Evolutionary conservation across 441 rosid genomes (phyloP).

Genomic region (Adansonia madagascariensis): DNA sequence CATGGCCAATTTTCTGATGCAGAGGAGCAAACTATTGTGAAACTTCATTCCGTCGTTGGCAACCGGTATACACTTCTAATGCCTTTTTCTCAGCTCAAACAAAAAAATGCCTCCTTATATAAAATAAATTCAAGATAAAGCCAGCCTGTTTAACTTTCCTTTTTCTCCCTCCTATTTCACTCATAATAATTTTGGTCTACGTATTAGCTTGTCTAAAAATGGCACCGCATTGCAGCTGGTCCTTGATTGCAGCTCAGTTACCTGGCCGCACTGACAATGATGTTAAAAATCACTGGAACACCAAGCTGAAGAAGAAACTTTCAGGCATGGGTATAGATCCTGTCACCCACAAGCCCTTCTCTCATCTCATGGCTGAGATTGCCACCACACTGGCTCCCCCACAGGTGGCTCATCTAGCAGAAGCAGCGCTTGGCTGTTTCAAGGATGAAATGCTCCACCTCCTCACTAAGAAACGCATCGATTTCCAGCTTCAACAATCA

Average conservation of each 20-base stretch:
- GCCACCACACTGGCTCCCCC: constrained; percentile 91
- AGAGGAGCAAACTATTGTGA: constrained; percentile 69
- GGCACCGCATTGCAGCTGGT: constrained; percentile 60
- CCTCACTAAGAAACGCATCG: constrained; percentile 85
- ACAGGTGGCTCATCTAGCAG: constrained; percentile 87
- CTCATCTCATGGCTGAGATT: constrained; percentile 97
- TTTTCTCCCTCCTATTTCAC: not conserved
- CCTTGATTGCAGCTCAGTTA: constrained; percentile 89
- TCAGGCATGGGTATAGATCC: constrained; percentile 96
- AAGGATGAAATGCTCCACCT: constrained; percentile 98
- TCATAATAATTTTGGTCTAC: not conserved
- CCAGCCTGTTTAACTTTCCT: not conserved
- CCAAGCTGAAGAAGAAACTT: constrained; percentile 91
- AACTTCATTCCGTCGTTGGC: constrained; percentile 66
- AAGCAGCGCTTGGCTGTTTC: constrained; percentile 96
- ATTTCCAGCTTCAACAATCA: constrained; percentile 75
- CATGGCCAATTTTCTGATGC: constrained; percentile 61
- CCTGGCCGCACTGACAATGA: constrained; percentile 96
- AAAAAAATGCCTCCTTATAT: not conserved
- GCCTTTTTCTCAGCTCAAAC: not conserved
- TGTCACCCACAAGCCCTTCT: constrained; percentile 95
- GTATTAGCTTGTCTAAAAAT: not conserved
- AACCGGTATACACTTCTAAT: constrained; percentile 39
- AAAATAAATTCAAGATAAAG: not conserved
- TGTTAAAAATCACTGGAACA: constrained; percentile 94